Conservation (phyloP, 2,329 filamentous ascomycete species). For the Nigrospora oryzae region DNA sequence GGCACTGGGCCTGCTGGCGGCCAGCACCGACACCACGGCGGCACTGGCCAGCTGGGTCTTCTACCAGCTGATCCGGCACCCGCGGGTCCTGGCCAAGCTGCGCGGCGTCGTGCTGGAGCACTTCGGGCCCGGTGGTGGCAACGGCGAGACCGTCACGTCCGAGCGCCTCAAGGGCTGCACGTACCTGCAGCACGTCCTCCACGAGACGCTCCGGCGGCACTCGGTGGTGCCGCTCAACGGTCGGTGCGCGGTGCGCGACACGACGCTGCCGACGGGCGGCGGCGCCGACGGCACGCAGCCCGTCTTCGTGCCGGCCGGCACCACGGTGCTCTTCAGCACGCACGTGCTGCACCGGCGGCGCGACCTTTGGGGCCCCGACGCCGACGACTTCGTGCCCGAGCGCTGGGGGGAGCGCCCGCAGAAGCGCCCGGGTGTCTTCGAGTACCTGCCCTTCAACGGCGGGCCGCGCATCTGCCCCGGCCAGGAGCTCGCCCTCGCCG, state of each 20-base stretch:
- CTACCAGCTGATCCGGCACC: constrained; percentile 11
- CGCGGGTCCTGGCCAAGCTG: constrained; percentile 17
- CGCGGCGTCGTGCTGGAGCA: constrained; percentile 5
- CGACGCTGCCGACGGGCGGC: constrained; percentile 36
- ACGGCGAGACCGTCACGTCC: constrained; percentile 20
- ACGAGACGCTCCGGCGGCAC: constrained; percentile 22
- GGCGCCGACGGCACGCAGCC: constrained; percentile 32
- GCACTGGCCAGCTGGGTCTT: constrained; percentile 21
- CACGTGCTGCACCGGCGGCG: constrained; percentile 21
- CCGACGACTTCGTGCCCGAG: constrained; percentile 8
- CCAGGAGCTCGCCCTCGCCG: background rate
- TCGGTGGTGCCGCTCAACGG: background rate
- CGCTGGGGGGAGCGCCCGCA: constrained; percentile 4
- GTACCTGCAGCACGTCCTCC: constrained; percentile 32
- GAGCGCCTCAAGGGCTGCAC: constrained; percentile 30
- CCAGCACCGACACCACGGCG: constrained; percentile 27
- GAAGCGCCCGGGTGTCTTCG: background rate
- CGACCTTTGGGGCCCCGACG: constrained; percentile 17
- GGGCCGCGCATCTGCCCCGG: constrained; percentile 23
- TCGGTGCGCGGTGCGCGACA: constrained; percentile 11
- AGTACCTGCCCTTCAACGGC: constrained; percentile 23
- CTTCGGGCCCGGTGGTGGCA: constrained; percentile 3
- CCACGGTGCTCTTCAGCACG: constrained; percentile 25
- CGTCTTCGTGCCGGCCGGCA: constrained; percentile 35
- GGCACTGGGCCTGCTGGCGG: constrained; percentile 4